Conservation (phyloP, 306 rosid species). For the Corylus avellana region DNA sequence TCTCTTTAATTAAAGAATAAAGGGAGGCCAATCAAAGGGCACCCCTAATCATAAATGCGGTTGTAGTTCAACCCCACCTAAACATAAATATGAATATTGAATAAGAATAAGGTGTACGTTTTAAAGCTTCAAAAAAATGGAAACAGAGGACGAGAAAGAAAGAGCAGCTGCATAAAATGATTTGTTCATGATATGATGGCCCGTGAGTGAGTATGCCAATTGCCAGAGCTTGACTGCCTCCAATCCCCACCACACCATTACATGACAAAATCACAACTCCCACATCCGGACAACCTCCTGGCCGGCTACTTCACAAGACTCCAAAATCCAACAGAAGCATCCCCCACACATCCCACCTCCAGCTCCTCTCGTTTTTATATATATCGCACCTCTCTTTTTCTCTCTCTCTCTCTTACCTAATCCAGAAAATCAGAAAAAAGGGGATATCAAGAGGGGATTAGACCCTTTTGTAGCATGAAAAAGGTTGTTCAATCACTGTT, state of each 20-base stretch:
- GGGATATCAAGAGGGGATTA: slow-evolving; percentile 18
- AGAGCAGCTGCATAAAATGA: slow-evolving; percentile 13
- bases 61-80: neutral
- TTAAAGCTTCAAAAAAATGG: neutral
- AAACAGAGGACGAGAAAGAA: neutral
- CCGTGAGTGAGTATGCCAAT: slow-evolving; percentile 34
- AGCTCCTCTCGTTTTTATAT: neutral
- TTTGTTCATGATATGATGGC: slow-evolving; percentile 25
- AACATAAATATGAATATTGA: neutral
- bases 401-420: slow-evolving; percentile 6
- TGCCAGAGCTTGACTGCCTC: slow-evolving; percentile 23
- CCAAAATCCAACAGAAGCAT: slow-evolving; percentile 34
- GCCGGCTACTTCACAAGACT: slow-evolving; percentile 65
- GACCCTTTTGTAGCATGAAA: slow-evolving; percentile 41
- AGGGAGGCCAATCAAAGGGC: neutral
- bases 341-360: neutral
- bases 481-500: slow-evolving; percentile 15
- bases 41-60: neutral
- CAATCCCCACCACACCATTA: slow-evolving; percentile 28
- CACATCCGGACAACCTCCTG: slow-evolving; percentile 34
- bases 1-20: neutral
- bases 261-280: slow-evolving; percentile 53
- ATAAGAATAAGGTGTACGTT: neutral
- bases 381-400: neutral
- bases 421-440: slow-evolving; percentile 17